Conservation (phyloP, 1,284 basidiomycete genomes). For the Irpex sp. region DNA sequence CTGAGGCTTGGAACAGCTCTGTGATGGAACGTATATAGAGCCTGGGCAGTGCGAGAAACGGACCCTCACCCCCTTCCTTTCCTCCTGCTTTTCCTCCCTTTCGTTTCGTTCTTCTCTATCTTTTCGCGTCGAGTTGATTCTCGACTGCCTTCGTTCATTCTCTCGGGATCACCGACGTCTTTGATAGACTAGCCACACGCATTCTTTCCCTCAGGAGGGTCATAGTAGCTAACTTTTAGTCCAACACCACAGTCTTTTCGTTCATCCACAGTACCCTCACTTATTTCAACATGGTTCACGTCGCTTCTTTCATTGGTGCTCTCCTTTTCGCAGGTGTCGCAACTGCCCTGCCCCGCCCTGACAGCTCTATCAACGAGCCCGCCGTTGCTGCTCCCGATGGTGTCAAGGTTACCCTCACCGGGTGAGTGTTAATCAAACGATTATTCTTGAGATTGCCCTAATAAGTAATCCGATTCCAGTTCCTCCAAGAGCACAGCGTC, state of each 20-base stretch:
- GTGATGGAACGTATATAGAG: neutral
- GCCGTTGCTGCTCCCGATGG: constrained; percentile 45
- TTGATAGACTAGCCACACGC: constrained; percentile 62
- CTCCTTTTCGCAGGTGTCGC: constrained; percentile 49
- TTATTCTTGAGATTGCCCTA: neutral
- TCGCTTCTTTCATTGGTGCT: constrained; percentile 49
- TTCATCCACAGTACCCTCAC: constrained; percentile 23
- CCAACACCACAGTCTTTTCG: constrained; percentile 43
- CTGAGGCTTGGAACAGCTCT: neutral
- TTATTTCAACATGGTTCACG: constrained; percentile 44
- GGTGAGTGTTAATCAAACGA: constrained; percentile 15
- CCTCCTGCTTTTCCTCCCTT: constrained; percentile 32
- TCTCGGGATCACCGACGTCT: constrained; percentile 57
- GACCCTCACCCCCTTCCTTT: constrained; percentile 26
- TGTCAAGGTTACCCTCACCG: constrained; percentile 23
- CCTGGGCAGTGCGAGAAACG: constrained; percentile 14
- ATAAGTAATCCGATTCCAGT: neutral
- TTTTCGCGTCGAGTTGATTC: constrained; percentile 57
- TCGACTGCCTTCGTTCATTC: constrained; percentile 50
- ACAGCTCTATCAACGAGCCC: constrained; percentile 41
- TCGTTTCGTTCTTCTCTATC: constrained; percentile 36
- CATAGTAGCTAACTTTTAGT: constrained; percentile 26
- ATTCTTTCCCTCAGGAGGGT: constrained; percentile 55
- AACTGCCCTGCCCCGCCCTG: constrained; percentile 44
- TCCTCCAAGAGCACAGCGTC: constrained; percentile 6